Base-by-base conservation (phyloP, 768 basidiomycete genomes). In the Tylopilus plumbeoviolaceoides region DNA sequence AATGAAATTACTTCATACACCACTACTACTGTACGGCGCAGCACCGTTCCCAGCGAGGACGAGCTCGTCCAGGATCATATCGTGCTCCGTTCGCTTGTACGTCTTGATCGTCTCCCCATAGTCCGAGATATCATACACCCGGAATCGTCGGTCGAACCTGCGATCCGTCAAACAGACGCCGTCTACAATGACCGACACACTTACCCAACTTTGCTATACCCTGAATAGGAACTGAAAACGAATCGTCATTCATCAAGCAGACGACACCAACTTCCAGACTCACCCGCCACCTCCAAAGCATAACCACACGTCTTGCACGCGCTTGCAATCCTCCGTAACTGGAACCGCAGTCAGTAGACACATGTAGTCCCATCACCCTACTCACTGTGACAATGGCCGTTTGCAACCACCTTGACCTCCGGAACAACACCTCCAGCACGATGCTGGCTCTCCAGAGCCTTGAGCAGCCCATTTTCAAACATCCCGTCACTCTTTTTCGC, bases 41-140 rank as follows among this genome's bases (percentile, higher is more conserved):
- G 74, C 77, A 46, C 69, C 71, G 3, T 20, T 18, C 20, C 89
- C 89, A 4, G 77, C 75, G 7, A 91, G 73, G 11, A 82, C 64
- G 72, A 87, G 77, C 55, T 79, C 76, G 59, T 89, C 84, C 41
- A 89, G 47, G 14, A 89, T 72, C 50, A 80, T 81, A 49, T 84
- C 84, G 52, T 84, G 74, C 64, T 90, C 89, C 5, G 82, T 84
- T 36, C 84, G 82, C 70, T 97, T 97, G 69, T 89, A 83, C 35
- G 95, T 95, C 65, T 78, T 75, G 65, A 98, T 91, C 7, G 83
- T 94, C 77, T 98, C 95, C 42, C 95, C 95, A 61, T 80, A 98
- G 56, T 92, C 84, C 17, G 85, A 87, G 47, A 98, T 78, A 23
- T 92, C 83, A 68, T 87, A 98, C 42, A 98, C 74, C 8, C 95